phyloP scores from a whole-genome alignment of 2,329 filamentous ascomycete genomes.

The Calonectria ilicicola region DNA sequence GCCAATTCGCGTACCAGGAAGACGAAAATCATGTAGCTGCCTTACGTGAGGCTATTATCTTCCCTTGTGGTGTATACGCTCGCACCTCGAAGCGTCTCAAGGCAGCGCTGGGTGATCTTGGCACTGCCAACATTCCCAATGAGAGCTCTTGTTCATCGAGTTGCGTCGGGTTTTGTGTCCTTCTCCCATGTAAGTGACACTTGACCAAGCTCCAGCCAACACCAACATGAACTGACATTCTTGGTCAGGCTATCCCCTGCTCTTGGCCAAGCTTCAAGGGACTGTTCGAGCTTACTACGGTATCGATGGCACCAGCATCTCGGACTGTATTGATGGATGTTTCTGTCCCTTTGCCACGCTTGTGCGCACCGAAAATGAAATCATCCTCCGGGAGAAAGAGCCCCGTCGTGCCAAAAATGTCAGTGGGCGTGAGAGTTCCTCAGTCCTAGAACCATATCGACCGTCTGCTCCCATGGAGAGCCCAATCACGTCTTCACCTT shows the following conservation, averaged over 20 bases:
- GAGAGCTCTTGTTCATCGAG: constrained; percentile 35
- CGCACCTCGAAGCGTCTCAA: constrained; percentile 41
- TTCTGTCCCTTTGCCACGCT: constrained; percentile 45
- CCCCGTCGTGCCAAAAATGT: constrained; percentile 18
- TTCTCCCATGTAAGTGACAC: constrained; percentile 42
- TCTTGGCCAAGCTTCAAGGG: constrained; percentile 45
- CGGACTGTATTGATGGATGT: constrained; percentile 43
- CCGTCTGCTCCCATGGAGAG: constrained; percentile 38
- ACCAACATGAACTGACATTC: constrained; percentile 10
- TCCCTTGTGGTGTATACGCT: constrained; percentile 44
- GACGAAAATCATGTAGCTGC: constrained; percentile 13
- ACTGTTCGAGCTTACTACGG: constrained; percentile 48
- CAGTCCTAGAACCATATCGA: constrained; percentile 33
- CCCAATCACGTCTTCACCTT: constrained; percentile 13
- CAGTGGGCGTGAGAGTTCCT: constrained; percentile 12
- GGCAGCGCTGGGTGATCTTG: constrained; percentile 33
- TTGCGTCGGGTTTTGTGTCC: constrained; percentile 38
- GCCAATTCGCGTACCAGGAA: constrained; percentile 33
- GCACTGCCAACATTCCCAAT: constrained; percentile 30
- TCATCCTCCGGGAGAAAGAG: constrained; percentile 43
- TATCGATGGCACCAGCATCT: constrained; percentile 41
- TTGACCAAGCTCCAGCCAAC: constrained; percentile 35
- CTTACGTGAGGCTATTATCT: constrained; percentile 27
- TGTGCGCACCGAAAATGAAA: constrained; percentile 47
- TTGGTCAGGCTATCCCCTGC: constrained; percentile 45